phyloP scores from a whole-genome alignment of 441 rosid species.

The Sinapis alba region DNA sequence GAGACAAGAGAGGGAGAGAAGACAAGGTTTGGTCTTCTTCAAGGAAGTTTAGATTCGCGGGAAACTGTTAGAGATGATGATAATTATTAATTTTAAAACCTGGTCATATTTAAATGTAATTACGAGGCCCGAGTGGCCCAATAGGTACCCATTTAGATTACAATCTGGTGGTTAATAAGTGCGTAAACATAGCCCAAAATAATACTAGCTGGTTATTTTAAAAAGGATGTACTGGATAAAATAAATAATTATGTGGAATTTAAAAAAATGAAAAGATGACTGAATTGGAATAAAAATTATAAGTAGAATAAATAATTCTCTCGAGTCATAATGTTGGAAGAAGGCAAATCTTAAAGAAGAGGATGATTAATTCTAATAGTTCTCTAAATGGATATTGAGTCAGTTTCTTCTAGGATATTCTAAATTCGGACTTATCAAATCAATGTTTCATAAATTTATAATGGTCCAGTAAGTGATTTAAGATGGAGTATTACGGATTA shows the following conservation, averaged over 20 bases:
- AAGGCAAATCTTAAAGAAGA: no score
- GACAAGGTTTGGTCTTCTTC: conserved; percentile 74
- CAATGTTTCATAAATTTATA: no score
- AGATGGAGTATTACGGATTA: no score
- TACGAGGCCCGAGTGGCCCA: conserved; percentile 21
- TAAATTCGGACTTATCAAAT: no score
- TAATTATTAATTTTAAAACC: neutral
- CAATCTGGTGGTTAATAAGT: neutral
- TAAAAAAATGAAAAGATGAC: neutral
- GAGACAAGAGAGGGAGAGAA: conserved; percentile 36
- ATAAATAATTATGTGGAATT: neutral
- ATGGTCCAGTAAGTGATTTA: no score
- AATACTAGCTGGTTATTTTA: neutral
- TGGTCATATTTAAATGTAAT: neutral
- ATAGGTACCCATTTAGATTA: neutral
- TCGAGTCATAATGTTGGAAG: no score
- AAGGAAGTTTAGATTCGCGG: conserved; percentile 58
- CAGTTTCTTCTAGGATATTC: no score
- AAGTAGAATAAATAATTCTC: no score
- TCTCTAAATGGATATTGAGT: no score
- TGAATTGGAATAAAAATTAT: no score
- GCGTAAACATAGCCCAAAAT: neutral
- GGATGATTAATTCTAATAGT: no score
- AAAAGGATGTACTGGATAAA: neutral
- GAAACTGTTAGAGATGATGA: conserved; percentile 23